These are phyloP conservation scores for Blastobotrys niveus DNA, from an alignment of 1,139 yeast species.

Conservation along the genomic window DNA sequence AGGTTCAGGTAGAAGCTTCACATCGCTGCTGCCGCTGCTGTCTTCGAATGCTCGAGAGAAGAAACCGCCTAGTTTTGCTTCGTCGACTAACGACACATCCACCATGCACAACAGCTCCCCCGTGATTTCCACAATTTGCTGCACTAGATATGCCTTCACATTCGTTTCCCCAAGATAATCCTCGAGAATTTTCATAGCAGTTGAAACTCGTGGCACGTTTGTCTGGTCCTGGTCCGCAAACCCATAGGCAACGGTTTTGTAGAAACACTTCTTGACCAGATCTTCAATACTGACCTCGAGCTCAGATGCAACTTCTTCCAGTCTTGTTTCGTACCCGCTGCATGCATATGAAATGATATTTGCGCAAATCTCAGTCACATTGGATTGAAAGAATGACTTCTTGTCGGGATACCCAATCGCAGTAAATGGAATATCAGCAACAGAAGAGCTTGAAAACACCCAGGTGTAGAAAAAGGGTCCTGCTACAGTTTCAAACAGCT, in stretches of 20 bases:
- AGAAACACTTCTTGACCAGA: conserved; percentile 10
- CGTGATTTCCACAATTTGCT: conserved; percentile 5
- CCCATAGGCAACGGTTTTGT: conserved; percentile 17
- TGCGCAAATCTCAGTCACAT: conserved; percentile 22
- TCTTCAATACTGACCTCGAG: conserved; percentile 9
- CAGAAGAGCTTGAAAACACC: conserved; percentile 32
- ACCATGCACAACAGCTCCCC: conserved; percentile 12
- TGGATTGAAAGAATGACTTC: conserved; percentile 31
- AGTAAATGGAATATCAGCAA: conserved; percentile 37
- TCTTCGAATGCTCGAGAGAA: not conserved
- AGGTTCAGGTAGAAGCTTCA: conserved; percentile 3
- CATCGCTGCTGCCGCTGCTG: too few relatives aligned
- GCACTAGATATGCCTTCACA: not conserved
- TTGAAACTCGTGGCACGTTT: not conserved
- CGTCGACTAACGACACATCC: not conserved
- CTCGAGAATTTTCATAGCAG: not conserved
- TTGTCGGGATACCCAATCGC: conserved; percentile 35
- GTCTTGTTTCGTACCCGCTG: conserved; percentile 5
- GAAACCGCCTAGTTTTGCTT: not conserved
- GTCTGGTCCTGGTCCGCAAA: conserved; percentile 1
- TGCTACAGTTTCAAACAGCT: conserved; percentile 32
- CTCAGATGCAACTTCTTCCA: conserved; percentile 10
- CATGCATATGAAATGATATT: conserved; percentile 15
- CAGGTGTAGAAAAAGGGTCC: conserved; percentile 41
- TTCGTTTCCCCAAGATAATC: not conserved